phyloP scores from a whole-genome alignment of 768 basidiomycete species.

The Clitopilus passeckerianus region DNA sequence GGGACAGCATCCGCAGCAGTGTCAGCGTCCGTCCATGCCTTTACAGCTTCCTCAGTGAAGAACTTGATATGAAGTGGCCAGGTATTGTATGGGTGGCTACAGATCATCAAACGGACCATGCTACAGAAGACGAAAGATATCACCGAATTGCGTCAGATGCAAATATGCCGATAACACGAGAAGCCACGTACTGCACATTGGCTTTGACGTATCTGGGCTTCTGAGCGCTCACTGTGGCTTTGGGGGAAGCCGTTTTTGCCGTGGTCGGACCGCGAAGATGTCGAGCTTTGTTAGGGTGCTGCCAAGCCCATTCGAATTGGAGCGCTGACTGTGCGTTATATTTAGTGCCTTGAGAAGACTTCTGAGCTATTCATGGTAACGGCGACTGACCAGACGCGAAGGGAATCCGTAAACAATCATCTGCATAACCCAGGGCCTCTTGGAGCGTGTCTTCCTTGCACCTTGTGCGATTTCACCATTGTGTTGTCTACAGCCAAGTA shows the following conservation, averaged over 20 bases:
- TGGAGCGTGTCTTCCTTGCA: slow-evolving; percentile 57
- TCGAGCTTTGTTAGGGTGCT: slow-evolving; percentile 67
- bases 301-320: slow-evolving; percentile 87
- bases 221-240: slow-evolving; percentile 11
- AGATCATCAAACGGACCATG: slow-evolving; percentile 59
- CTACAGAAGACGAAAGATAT: slow-evolving; percentile 23
- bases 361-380: not conserved
- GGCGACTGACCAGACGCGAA: slow-evolving; percentile 42
- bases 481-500: slow-evolving; percentile 52
- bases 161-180: not conserved
- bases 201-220: slow-evolving; percentile 28
- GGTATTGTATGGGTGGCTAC: slow-evolving; percentile 58
- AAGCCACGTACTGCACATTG: not conserved
- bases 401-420: slow-evolving; percentile 86
- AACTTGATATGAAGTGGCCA: slow-evolving; percentile 76
- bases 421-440: slow-evolving; percentile 78
- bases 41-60: slow-evolving; percentile 60
- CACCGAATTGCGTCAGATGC: slow-evolving; percentile 5
- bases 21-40: slow-evolving; percentile 41
- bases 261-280: slow-evolving; percentile 43
- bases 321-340: slow-evolving; percentile 48
- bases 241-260: slow-evolving; percentile 32
- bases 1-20: slow-evolving; percentile 14
- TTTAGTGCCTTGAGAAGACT: not conserved
- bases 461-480: slow-evolving; percentile 75